Evolutionary conservation across 164 flowering plant species (phyloP), one percentile per base, ranked within the genome.

Genomic region (Vitis amurensis): DNA sequence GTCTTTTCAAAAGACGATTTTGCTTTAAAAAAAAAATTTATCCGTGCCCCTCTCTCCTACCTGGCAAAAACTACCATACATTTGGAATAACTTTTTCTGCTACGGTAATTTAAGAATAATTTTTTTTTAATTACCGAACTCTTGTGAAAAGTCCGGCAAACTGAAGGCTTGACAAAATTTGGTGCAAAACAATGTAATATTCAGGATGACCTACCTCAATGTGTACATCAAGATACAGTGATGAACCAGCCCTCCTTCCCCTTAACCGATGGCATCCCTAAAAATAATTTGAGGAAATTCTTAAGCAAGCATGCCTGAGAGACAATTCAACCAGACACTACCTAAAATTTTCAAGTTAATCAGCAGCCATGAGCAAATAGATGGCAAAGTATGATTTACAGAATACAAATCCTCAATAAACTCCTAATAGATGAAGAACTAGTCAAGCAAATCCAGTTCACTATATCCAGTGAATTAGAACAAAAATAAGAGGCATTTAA

Each of bases 241-340:
- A 86, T 29, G 99, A 95, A 68, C 99, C 97, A 55, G 99, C 99
- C 71, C 86, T 91, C 73, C 99, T 88, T 76, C 97, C 98, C 74
- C 99, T 84, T 74, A 95, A 73, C 48, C 80, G 87, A 75, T 87
- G 97, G 74, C 93, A 90, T 70, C 97, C 98, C 98, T 93, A 66
- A 11, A 68, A 14, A 37, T n/a, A 74, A 19, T 69, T 59, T 13
- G 48, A 59, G 16, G 16, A 51, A 58, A 48, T 51, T 23, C 60
- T 59, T 50, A 56, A 63, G 9, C 23, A 27, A 49, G 16, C 53
- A 29, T 11, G 12, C 12, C 64, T 17, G 31, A 14, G 9, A 66
- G 44, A 37, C 17, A 27, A 50, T 52, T 66, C 3, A n/a, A 9
- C 16, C 11, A 50, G 49, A 52, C 53, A 16, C n/a, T 14, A 50